phyloP scores from a whole-genome alignment of 768 basidiomycete species.

The Pisolithus tinctorius region DNA sequence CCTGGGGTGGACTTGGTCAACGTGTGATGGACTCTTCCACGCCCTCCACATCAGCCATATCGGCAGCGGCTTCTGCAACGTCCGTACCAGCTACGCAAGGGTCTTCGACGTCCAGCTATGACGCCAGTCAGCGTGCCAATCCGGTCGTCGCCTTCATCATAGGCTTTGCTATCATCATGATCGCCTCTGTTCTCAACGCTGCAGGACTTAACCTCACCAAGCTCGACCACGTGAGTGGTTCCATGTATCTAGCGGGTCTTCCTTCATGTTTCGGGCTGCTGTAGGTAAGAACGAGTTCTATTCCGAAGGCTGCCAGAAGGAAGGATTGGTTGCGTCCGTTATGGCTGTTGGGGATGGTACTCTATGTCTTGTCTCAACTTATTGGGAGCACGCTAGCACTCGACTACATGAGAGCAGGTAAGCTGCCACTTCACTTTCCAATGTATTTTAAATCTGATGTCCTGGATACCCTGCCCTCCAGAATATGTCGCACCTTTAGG shows the following conservation, averaged over 20 bases:
- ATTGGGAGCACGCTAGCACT: conserved; percentile 84
- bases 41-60: not conserved
- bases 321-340: conserved; percentile 79
- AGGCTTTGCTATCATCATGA: conserved; percentile 76
- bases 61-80: conserved; percentile 12
- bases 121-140: conserved; percentile 37
- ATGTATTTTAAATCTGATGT: conserved; percentile 3
- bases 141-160: conserved; percentile 73
- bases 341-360: conserved; percentile 87
- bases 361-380: conserved; percentile 90
- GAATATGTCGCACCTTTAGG: conserved; percentile 97
- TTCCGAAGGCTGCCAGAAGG: conserved; percentile 70
- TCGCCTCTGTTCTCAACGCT: conserved; percentile 82
- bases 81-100: conserved; percentile 10
- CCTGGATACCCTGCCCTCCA: conserved; percentile 20
- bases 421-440: conserved; percentile 10
- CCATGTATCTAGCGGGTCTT: not conserved
- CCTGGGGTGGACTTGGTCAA: not conserved
- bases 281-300: conserved; percentile 62
- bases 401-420: conserved; percentile 82
- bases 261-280: not conserved
- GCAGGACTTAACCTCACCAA: conserved; percentile 95
- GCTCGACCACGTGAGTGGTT: conserved; percentile 70
- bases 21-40: conserved; percentile 11
- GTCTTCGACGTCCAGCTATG: conserved; percentile 12